Conservation (phyloP, 2,329 filamentous ascomycete species). For the Massarina eburnea region DNA sequence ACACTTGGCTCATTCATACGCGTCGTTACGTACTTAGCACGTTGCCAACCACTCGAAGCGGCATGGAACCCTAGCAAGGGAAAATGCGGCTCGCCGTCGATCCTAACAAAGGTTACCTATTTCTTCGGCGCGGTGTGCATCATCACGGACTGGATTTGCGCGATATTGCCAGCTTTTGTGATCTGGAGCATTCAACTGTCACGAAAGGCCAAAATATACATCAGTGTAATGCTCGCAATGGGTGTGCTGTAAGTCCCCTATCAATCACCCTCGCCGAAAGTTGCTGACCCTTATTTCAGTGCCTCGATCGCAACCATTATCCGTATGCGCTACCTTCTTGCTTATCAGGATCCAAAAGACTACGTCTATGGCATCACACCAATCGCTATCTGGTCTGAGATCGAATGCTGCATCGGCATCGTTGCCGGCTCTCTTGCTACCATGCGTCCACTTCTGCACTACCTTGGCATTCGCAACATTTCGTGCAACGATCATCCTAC, state of each 20-base stretch:
- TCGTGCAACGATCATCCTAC: slow-evolving; percentile 13
- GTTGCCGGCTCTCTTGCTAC: slow-evolving; percentile 47
- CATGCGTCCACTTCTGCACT: slow-evolving; percentile 44
- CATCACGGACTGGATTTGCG: slow-evolving; percentile 3
- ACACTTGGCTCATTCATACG: not conserved
- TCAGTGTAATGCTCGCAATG: slow-evolving; percentile 1
- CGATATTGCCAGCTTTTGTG: not conserved
- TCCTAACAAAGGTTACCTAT: slow-evolving; percentile 1
- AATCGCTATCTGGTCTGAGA: slow-evolving; percentile 47
- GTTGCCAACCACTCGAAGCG: slow-evolving; percentile 2
- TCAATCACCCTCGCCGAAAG: not conserved
- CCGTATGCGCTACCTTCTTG: not conserved
- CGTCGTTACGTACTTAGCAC: not conserved
- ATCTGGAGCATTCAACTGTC: slow-evolving; percentile 2
- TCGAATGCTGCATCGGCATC: slow-evolving; percentile 50
- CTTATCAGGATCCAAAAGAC: not conserved
- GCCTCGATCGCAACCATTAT: not conserved
- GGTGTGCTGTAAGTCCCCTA: slow-evolving; percentile 2
- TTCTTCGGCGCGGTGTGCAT: slow-evolving; percentile 5
- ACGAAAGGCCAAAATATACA: not conserved
- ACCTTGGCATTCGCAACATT: slow-evolving; percentile 21
- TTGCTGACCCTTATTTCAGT: not conserved
- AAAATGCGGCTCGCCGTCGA: not conserved
- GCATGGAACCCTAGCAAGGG: slow-evolving; percentile 1
- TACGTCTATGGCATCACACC: slow-evolving; percentile 24